phyloP scores from a whole-genome alignment of 2,329 filamentous ascomycete species.

The Pyrenochaeta sp. region DNA sequence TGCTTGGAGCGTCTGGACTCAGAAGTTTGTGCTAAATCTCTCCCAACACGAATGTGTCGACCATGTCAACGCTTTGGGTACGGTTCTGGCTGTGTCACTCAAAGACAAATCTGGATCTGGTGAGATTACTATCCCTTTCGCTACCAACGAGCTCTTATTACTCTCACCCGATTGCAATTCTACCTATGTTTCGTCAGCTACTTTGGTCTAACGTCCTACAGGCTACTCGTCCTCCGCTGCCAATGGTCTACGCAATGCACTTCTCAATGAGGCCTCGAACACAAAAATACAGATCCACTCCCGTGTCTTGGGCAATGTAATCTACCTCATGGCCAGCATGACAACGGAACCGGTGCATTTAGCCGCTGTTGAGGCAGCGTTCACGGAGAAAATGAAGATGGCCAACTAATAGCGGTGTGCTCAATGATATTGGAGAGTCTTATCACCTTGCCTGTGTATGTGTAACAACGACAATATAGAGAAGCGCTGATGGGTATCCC shows the following conservation, averaged over 20 bases:
- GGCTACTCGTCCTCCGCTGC: constrained; percentile 67
- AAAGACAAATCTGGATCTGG: constrained; percentile 58
- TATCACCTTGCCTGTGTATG: not conserved
- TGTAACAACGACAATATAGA: not conserved
- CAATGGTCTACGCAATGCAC: constrained; percentile 59
- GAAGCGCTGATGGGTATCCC: not conserved
- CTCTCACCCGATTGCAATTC: not conserved
- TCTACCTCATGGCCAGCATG: constrained; percentile 68
- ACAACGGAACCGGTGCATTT: constrained; percentile 30
- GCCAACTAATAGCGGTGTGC: not conserved
- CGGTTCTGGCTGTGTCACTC: constrained; percentile 73
- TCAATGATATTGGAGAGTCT: not conserved
- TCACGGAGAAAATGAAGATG: constrained; percentile 25
- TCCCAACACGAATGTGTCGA: constrained; percentile 66
- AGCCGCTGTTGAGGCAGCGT: constrained; percentile 25
- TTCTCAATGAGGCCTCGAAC: constrained; percentile 51
- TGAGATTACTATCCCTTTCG: constrained; percentile 33
- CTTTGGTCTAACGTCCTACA: constrained; percentile 17
- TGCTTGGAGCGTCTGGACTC: constrained; percentile 76
- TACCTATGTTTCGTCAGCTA: not conserved
- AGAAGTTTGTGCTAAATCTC: constrained; percentile 64
- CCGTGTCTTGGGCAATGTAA: constrained; percentile 67
- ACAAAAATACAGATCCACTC: constrained; percentile 62
- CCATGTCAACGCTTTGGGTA: constrained; percentile 77
- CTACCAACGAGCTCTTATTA: not conserved